Base-by-base conservation (phyloP, 2,329 filamentous ascomycete species). In the Phyllosticta citrichinensis region DNA sequence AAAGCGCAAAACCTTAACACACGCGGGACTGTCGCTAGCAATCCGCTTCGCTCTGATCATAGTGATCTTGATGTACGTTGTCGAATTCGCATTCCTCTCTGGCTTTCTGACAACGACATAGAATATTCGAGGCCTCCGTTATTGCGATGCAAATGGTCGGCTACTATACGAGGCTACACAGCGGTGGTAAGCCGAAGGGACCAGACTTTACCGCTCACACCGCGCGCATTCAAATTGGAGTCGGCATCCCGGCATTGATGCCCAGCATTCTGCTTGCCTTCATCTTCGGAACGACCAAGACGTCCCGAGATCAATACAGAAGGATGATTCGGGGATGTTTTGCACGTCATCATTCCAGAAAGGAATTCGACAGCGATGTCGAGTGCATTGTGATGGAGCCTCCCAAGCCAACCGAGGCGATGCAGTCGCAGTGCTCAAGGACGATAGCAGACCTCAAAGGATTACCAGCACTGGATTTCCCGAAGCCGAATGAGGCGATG, bases 41-140 rank as follows among this genome's bases (percentile, higher is more conserved):
- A 47, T 62, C 9, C 51, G 60, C 19, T 58, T 62, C 22, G 55
- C 51, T 19, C 57, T 58, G 11, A 62, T 62, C 33, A 62, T 62
- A 55, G 52, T 52, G n/a, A 57, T 56, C 55, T 55, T 62, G 24
- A 25, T 62, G 60, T 62, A 58, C 30, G 58, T 54, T 19, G 10
- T 35, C 8, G 5, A 8, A n/a, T n/a, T n/a, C 35, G 9, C 1
- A 11, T 17, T 6, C 10, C 5, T 14, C 17, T 12, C 19, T 8
- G 6, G 35, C 27, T 10, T 22, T 14, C 55, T 61, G 11, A 61
- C 25, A 19, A 9, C 19, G 12, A 5, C 12, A 1, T n/a, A 62
- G 60, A n/a, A 53, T 62, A 9, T 62, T 62, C 22, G 60, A 62
- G 20, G 52, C 55, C 17, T 55, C 60, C 9, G 51, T 57, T 11